A percentile compares a stretch with the other conserved stretches of the same genome.
Evolutionary conservation across 1,284 basidiomycete species (phyloP).

Genomic region (Mycena citricolor): DNA sequence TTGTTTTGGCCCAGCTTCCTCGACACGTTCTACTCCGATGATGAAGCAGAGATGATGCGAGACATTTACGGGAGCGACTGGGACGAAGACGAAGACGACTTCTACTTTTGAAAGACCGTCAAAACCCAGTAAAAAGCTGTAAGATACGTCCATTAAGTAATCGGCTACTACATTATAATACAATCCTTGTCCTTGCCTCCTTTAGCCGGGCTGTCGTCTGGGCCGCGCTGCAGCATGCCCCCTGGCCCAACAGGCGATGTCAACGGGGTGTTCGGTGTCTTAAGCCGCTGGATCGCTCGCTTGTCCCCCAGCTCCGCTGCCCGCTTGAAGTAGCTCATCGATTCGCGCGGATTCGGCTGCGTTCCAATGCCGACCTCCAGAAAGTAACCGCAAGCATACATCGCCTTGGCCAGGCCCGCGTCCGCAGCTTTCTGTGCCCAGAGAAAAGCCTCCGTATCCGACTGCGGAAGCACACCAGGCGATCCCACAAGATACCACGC

Average conservation of each 20-base stretch:
- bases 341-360: slow-evolving; percentile 66
- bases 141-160: slow-evolving; percentile 21
- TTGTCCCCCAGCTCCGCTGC: slow-evolving; percentile 96
- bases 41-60: not conserved
- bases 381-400: slow-evolving; percentile 98
- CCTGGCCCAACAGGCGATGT: slow-evolving; percentile 59
- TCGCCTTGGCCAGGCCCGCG: slow-evolving; percentile 85
- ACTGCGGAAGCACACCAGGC: slow-evolving; percentile 95
- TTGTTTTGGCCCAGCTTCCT: not conserved
- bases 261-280: slow-evolving; percentile 54
- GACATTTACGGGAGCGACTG: not conserved
- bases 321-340: slow-evolving; percentile 83
- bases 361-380: slow-evolving; percentile 91
- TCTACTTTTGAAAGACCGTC: not conserved
- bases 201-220: slow-evolving; percentile 40
- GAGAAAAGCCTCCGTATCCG: slow-evolving; percentile 95
- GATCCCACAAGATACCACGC: slow-evolving; percentile 99
- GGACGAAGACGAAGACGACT: slow-evolving; percentile 1
- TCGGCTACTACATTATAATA: slow-evolving; percentile 68
- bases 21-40: not conserved
- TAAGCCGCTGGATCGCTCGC: slow-evolving; percentile 86
- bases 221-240: slow-evolving; percentile 54
- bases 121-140: slow-evolving; percentile 9
- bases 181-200: slow-evolving; percentile 72
- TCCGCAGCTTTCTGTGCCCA: slow-evolving; percentile 94